phyloP scores from a whole-genome alignment of 106 monocot species.

The Dioscorea zingiberensis region DNA sequence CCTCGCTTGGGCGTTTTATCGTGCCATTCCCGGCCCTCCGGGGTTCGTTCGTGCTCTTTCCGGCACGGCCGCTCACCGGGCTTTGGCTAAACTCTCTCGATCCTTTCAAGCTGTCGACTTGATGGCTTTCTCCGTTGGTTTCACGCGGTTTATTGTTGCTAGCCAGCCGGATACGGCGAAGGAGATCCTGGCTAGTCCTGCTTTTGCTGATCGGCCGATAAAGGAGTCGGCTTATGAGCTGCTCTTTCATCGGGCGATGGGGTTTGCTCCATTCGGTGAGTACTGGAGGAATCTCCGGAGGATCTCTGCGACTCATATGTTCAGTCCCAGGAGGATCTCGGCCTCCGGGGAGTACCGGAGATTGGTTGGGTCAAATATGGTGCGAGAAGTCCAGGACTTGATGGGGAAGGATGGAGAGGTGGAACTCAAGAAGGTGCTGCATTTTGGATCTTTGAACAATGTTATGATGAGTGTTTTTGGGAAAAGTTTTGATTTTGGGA shows the following conservation, averaged over 20 bases:
- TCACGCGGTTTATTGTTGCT: constrained; percentile 37
- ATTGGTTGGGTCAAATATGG: constrained; percentile 13
- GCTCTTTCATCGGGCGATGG: constrained; percentile 35
- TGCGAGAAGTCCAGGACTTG: background rate
- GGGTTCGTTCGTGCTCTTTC: constrained; percentile 18
- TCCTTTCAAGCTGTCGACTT: constrained; percentile 6
- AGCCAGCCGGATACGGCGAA: constrained; percentile 37
- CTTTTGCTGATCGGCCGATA: constrained; percentile 28
- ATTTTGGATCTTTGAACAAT: constrained; percentile 29
- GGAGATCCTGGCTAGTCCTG: constrained; percentile 27
- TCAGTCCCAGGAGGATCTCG: constrained; percentile 16
- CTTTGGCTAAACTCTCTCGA: constrained; percentile 3
- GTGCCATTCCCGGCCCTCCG: constrained; percentile 15
- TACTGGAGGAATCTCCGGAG: constrained; percentile 28
- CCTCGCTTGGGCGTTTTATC: constrained; percentile 22
- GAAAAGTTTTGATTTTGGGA: constrained; percentile 22
- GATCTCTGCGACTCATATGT: constrained; percentile 24
- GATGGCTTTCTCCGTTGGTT: constrained; percentile 42
- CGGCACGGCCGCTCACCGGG: constrained; percentile 17
- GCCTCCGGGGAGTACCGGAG: constrained; percentile 6
- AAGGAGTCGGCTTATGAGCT: constrained; percentile 37
- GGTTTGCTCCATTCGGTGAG: constrained; percentile 33
- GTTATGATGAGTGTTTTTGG: constrained; percentile 39
- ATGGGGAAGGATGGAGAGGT: constrained; percentile 18
- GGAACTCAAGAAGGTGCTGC: constrained; percentile 16